phyloP scores from a whole-genome alignment of 2,329 filamentous ascomycete genomes.

The Aspergillus niger region DNA sequence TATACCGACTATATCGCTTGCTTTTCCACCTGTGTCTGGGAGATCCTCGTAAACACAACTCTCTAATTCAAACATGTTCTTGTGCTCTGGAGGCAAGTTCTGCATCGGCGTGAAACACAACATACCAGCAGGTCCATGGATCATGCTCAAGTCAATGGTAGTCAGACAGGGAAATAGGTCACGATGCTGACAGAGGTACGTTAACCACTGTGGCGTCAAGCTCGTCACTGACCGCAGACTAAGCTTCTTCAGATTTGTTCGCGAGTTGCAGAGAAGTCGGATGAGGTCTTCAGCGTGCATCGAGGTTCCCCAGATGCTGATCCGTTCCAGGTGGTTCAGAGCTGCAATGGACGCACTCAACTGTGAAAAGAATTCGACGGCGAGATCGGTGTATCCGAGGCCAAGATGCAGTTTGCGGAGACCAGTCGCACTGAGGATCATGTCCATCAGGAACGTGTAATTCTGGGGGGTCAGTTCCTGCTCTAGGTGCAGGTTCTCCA shows the following conservation, averaged over 20 bases:
- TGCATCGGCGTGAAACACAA: not conserved
- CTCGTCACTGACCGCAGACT: constrained; percentile 3
- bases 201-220: not conserved
- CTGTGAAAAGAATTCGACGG: constrained; percentile 14
- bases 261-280: constrained; percentile 5
- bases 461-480: constrained; percentile 15
- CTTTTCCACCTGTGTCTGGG: not conserved
- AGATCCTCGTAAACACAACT: not conserved
- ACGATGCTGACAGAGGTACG: constrained; percentile 2
- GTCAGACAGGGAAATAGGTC: constrained; percentile 8
- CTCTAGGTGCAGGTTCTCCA: constrained; percentile 17
- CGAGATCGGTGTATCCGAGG: constrained; percentile 9
- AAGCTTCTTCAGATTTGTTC: constrained; percentile 3
- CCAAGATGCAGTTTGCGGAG: constrained; percentile 16
- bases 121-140: not conserved
- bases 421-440: constrained; percentile 7
- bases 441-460: constrained; percentile 14
- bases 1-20: not conserved
- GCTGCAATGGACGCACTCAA: not conserved
- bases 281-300: constrained; percentile 9
- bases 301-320: constrained; percentile 7
- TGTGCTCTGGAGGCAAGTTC: not conserved
- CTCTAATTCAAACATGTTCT: not conserved
- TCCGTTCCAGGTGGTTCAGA: constrained; percentile 8
- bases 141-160: not conserved